Base-by-base conservation (phyloP, 2,329 filamentous ascomycete species). In the Onygenales sp. region DNA sequence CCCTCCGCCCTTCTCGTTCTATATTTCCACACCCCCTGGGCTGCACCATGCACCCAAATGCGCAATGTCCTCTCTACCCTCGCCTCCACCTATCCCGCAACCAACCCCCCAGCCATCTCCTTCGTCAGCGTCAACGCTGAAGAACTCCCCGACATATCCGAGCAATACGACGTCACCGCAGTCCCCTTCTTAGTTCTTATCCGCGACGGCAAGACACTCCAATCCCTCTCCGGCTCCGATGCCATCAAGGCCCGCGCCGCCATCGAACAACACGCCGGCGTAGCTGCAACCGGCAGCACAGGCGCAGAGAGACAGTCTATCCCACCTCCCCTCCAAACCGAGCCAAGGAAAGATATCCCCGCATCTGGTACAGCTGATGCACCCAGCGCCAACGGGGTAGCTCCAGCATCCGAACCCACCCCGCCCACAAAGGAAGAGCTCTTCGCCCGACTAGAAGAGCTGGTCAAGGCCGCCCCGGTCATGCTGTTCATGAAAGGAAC, bases 401-500 rank as follows among this genome's bases (percentile, higher is more conserved):
- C 59, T 3, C 57, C 54, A 3, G 58, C 65, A 2, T 54, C 59
- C 10, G 49, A 65, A 52, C 63, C 66, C 2, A 59, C 68, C n/a
- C 78, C 74, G 53, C 79, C 83, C 69, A 79, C 80, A 49, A 92
- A 92, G 73, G 88, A 96, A 68, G 90, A 94, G 59, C 75, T 98
- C 52, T 84, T 89, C 70, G 84, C 86, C 69, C 80, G 92, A 34
- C 77, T 98, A 39, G 80, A 74, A 17, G 87, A 94, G 61, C 79
- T 98, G 37, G 92, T 97, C 60, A 95, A 92, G 75, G 93, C 93
- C 4, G 92, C 93, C 34, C 89, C 91, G 0, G 91, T 98, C 34
- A 98, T 98, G 93, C 77, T 98, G 32, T 98, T 98, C 72, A 95
- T 95, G 89, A 95, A 95, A 75, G 91, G 90, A n/a, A 94, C 88